phyloP scores from a whole-genome alignment of 345 rosid species.

The Pistacia integerrima region DNA sequence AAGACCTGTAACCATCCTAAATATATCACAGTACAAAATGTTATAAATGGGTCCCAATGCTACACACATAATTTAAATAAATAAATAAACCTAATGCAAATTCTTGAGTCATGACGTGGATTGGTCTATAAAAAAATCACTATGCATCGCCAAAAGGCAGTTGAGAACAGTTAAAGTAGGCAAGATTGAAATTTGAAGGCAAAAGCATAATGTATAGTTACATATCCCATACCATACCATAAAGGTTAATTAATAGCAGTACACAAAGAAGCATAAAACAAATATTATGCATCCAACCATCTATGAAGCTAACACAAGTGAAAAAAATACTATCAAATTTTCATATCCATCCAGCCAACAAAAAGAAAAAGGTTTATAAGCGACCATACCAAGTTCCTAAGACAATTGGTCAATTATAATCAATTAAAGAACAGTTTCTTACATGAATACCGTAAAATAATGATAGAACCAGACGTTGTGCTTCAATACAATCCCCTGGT shows the following conservation, averaged over 20 bases:
- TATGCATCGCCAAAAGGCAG: background rate
- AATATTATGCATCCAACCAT: background rate
- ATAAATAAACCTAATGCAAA: too few species aligned
- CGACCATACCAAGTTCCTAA: background rate
- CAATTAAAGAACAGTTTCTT: slow-evolving; percentile 33
- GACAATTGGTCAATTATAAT: background rate
- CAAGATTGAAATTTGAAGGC: background rate
- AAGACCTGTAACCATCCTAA: background rate
- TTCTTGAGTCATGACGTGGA: background rate
- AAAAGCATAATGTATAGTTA: background rate
- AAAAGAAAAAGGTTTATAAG: background rate
- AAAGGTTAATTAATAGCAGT: background rate
- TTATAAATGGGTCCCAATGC: background rate
- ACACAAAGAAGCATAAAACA: background rate
- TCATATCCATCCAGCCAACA: background rate
- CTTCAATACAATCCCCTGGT: slow-evolving; percentile 87
- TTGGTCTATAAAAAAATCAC: background rate
- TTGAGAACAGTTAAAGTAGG: background rate
- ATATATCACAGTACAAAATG: background rate
- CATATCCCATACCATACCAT: background rate
- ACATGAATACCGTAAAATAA: slow-evolving; percentile 92
- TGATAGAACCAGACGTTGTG: slow-evolving; percentile 90
- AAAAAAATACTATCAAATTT: background rate
- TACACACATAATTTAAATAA: too few species aligned
- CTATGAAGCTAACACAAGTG: background rate